Evolutionary conservation across 352 stramenopile genomes (phyloP), one percentile per base, ranked within the genome.

Genomic region (Plasmopara muralis): DNA sequence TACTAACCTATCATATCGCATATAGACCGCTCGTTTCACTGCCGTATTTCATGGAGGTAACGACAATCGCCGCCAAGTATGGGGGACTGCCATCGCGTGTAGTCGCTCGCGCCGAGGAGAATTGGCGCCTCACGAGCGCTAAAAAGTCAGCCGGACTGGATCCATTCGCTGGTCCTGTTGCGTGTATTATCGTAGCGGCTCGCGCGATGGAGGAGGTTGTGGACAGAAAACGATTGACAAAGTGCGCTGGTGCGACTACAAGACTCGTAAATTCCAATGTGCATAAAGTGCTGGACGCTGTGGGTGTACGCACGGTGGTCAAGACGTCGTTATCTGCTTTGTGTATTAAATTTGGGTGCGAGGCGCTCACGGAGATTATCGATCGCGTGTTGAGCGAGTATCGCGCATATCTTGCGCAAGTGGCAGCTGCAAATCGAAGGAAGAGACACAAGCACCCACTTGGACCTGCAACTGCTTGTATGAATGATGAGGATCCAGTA

Each of bases 341-440:
- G 7, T 90, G 79, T 43, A 83, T 90, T 53, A 79, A 82, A 20
- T 83, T 86, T 33, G 79, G 79, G 37, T 90, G 79, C 37, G 72
- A 81, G 35, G 64, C 57, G 14, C 76, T 90, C 47, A 73, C 72
- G 13, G 76, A 87, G 54, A 70, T 81, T 42, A 77, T 87, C 6
- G 57, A 65, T 16, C 72, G 67, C 43, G 75, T 90, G 34, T 60
- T 80, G 45, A 64, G 63, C 28, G 73, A 84, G 48, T 89, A 89
- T 53, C 49, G 55, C 18, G 28, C 31, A 41, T 67, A 55, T 43
- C 29, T 65, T 40, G 61, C 42, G 29, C 54, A 65, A 9, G 20
- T 60, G 18, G 54, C 62, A 10, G 46, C 47, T 6, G 18, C 12
- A 14, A 71, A 68, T 43, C 44, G 34, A 30, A 59, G 25, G 25